Percentiles rank a stretch among this genome's conserved stretches.
Conservation (phyloP, 257 asterid species). For the Gynochthodes officinalis region DNA sequence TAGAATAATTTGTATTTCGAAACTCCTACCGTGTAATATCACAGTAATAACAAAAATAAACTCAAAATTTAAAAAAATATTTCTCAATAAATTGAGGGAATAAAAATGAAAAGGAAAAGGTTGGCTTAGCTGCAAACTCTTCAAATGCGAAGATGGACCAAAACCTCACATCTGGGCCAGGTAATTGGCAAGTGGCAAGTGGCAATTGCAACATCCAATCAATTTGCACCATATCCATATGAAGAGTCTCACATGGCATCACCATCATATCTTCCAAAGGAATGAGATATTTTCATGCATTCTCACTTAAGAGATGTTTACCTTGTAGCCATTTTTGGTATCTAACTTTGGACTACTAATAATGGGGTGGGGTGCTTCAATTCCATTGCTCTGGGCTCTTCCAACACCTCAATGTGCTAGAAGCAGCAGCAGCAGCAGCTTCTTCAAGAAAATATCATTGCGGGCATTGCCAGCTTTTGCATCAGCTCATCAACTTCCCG, state of each 20-base stretch:
- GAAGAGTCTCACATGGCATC: background rate
- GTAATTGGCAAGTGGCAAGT: too few relatives aligned
- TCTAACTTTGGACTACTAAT: background rate
- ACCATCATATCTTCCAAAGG: background rate
- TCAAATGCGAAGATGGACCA: too few relatives aligned
- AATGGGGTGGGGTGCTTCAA: conserved; percentile 26
- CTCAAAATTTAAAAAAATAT: too few relatives aligned
- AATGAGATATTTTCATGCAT: conserved; percentile 6
- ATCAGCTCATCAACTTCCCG: conserved; percentile 22
- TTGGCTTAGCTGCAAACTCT: too few relatives aligned
- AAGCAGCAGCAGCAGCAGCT: conserved; percentile 22
- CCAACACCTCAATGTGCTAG: conserved; percentile 25
- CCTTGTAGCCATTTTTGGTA: background rate
- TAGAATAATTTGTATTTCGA: too few relatives aligned
- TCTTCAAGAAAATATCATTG: conserved; percentile 11
- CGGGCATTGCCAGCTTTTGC: conserved; percentile 8
- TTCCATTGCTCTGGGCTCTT: conserved; percentile 34
- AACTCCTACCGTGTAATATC: too few relatives aligned
- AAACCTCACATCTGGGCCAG: too few relatives aligned
- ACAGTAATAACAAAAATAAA: too few relatives aligned
- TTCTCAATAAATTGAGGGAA: too few relatives aligned
- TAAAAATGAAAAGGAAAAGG: too few relatives aligned
- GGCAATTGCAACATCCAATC: background rate
- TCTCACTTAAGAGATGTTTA: background rate
- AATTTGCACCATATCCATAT: conserved; percentile 7